Evolutionary conservation across 768 basidiomycete species (phyloP).

Genomic region (Kondoa subrosea): DNA sequence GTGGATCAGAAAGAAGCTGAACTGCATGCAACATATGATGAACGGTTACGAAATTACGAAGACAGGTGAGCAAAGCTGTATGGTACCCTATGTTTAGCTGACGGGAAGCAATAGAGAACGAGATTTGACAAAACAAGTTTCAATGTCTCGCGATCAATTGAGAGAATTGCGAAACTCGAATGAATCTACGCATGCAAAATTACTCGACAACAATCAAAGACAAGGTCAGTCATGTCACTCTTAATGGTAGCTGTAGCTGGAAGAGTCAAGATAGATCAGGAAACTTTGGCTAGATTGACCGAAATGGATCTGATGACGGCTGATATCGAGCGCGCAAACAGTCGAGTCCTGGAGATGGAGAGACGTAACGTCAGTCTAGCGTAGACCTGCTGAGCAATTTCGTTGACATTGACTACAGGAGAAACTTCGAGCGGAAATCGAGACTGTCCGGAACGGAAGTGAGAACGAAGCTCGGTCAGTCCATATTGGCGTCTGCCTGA

Average conservation of each 20-base stretch:
- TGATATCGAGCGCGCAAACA: slow-evolving; percentile 88
- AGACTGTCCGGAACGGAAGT: slow-evolving; percentile 62
- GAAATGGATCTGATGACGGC: slow-evolving; percentile 90
- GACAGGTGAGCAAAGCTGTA: slow-evolving; percentile 50
- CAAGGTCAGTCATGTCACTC: slow-evolving; percentile 47
- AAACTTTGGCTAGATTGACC: slow-evolving; percentile 69
- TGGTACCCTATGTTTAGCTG: background rate
- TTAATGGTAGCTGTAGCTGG: background rate
- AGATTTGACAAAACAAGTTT: slow-evolving; percentile 77
- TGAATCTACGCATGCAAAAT: slow-evolving; percentile 79
- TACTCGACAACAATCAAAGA: slow-evolving; percentile 74
- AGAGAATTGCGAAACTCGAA: slow-evolving; percentile 77
- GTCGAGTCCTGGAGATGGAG: slow-evolving; percentile 77
- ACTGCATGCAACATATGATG: slow-evolving; percentile 89
- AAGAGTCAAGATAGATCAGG: slow-evolving; percentile 49
- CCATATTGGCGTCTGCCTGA: slow-evolving; percentile 8
- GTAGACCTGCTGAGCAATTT: slow-evolving; percentile 35
- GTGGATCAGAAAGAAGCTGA: slow-evolving; percentile 89
- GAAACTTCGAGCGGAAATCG: slow-evolving; percentile 86
- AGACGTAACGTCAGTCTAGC: slow-evolving; percentile 54
- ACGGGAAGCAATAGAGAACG: slow-evolving; percentile 49
- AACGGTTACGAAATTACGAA: slow-evolving; percentile 85
- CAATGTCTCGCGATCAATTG: slow-evolving; percentile 72
- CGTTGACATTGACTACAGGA: slow-evolving; percentile 43
- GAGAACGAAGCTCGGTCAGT: slow-evolving; percentile 53